Percentiles rank a stretch among this genome's conserved stretches.
phyloP scores from a whole-genome alignment of 2,329 filamentous ascomycete species.

The Pseudogymnoascus sp. region DNA sequence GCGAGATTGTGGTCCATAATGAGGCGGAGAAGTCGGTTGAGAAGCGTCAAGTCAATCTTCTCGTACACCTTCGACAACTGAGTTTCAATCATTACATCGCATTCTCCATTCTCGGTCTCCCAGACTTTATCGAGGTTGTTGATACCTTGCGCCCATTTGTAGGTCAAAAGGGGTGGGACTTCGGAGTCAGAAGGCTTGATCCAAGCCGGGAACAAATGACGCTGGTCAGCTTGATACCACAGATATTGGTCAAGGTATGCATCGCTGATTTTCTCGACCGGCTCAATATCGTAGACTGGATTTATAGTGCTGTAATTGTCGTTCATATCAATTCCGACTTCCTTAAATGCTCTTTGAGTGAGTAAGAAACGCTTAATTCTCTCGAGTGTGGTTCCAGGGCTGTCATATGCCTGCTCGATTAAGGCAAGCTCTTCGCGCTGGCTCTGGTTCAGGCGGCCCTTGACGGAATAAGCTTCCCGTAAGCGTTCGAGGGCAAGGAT shows the following conservation, averaged over 20 bases:
- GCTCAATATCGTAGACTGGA: constrained; percentile 96
- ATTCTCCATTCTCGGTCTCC: constrained; percentile 89
- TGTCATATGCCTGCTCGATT: constrained; percentile 97
- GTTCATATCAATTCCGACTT: constrained; percentile 99
- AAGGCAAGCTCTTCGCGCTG: constrained; percentile 93
- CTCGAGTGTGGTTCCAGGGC: constrained; percentile 88
- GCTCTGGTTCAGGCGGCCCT: constrained; percentile 91
- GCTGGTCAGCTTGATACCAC: constrained; percentile 98
- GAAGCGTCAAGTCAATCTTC: constrained; percentile 92
- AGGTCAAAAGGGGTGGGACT: constrained; percentile 84
- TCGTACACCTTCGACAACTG: constrained; percentile 99
- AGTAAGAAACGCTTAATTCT: constrained; percentile 96
- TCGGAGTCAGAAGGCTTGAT: constrained; percentile 99
- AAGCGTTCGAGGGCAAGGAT: constrained; percentile 90
- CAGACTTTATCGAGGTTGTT: constrained; percentile 95
- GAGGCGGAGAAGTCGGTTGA: constrained; percentile 83
- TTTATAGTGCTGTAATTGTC: constrained; percentile 99
- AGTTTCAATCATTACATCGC: constrained; percentile 97
- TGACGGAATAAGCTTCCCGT: constrained; percentile 93
- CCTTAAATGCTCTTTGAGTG: constrained; percentile 96
- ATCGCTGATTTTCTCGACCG: constrained; percentile 98
- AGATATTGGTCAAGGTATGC: constrained; percentile 97
- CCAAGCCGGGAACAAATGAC: constrained; percentile 95
- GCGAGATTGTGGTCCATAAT: constrained; percentile 99
- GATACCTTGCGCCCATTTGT: constrained; percentile 99